Base-by-base conservation (phyloP, 2,329 filamentous ascomycete genomes). In the Mycocentrospora acerina region DNA sequence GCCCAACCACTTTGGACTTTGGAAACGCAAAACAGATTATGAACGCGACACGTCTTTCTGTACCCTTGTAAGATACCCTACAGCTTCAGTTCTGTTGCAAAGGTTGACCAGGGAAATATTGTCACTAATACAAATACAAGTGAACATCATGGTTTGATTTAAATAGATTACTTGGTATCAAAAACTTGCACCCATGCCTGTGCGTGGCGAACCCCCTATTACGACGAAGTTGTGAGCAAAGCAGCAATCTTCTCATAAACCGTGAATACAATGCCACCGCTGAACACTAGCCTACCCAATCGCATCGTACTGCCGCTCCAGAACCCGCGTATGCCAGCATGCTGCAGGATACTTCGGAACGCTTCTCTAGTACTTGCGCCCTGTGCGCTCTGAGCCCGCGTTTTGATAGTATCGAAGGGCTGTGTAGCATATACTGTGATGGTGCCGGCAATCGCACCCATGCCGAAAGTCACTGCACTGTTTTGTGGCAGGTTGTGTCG, bases 351-450 rank as follows among this genome's bases (percentile, higher is more conserved):
- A 24, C 44, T 50, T 12, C 50, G 44, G 24, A 61, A 53, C 8
- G 59, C 60, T 13, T 51, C 39, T 6, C 49, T 27, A 2, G 60
- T 53, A 24, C 49, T 55, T 24, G 57, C 55, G 6, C 61, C 59
- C 24, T 47, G 43, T 16, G 51, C 50, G 26, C 60, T 58, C 40
- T 71, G 70, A 4, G 66, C 57, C 19, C 65, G 48, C 4, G 68
- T 71, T 51, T 72, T 71, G 28, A 72, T 56, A 2, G 68, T 69
- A 43, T 73, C 70, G 40, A 72, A 69, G 1, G 70, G 70, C 50
- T 72, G 70, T 4, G 70, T 72, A 6, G 58, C 59, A 46, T 70
- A 71, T 0, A 71, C 68, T 0, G 71, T 70, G 5, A 63, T 41
- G 11, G 40, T 41, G 4, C 62, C 62, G 9, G 62, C 62, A 17